Evolutionary conservation across 768 basidiomycete genomes (phyloP).

Genomic region (Fomitopsis pulvina): DNA sequence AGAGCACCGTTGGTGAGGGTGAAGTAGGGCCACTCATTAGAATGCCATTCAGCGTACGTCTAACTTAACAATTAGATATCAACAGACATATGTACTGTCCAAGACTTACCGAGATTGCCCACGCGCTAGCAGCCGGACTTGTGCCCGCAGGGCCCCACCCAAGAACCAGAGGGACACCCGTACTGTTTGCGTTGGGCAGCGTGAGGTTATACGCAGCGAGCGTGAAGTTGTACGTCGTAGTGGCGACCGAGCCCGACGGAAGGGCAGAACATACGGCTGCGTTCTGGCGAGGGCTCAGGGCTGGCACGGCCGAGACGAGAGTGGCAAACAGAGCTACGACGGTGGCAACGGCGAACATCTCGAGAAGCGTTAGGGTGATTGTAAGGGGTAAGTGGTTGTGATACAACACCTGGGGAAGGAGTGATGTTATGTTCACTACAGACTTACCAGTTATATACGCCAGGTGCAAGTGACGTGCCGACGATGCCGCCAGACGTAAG

Average conservation of each 20-base stretch:
- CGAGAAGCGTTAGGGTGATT: background rate
- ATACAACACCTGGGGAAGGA: background rate
- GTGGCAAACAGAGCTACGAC: background rate
- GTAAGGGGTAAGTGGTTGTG: background rate
- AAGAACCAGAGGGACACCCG: constrained; percentile 42
- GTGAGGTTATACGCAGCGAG: constrained; percentile 38
- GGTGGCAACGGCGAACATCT: background rate
- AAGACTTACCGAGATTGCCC: constrained; percentile 37
- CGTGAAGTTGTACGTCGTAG: constrained; percentile 34
- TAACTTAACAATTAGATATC: constrained; percentile 10
- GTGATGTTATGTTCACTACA: too few relatives aligned
- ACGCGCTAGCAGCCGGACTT: constrained; percentile 30
- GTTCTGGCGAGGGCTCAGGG: constrained; percentile 4
- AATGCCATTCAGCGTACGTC: constrained; percentile 40
- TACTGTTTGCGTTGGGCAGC: constrained; percentile 31
- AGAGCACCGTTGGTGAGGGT: background rate
- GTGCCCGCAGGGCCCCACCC: constrained; percentile 22
- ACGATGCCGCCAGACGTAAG: too few relatives aligned
- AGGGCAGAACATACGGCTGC: constrained; percentile 15
- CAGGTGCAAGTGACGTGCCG: too few relatives aligned
- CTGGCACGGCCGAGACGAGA: background rate
- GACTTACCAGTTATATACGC: too few relatives aligned
- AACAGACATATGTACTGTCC: background rate
- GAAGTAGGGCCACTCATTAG: background rate
- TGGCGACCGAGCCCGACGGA: constrained; percentile 16